phyloP scores from a whole-genome alignment of 257 asterid species.

The Cordia subcordata region DNA sequence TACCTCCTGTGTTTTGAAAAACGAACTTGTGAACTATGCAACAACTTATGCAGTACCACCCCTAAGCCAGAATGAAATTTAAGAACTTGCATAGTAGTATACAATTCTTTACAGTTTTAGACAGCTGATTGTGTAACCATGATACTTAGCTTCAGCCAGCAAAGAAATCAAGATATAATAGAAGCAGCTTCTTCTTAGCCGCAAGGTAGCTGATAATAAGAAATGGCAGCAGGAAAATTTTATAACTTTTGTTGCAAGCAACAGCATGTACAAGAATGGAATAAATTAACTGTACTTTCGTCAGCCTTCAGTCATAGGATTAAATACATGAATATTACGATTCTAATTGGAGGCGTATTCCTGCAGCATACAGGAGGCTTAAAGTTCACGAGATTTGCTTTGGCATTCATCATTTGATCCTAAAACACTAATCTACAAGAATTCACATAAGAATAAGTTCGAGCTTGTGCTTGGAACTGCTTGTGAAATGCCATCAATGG shows the following conservation, averaged over 20 bases:
- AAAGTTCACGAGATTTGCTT: conserved; percentile 5
- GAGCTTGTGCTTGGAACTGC: conserved; percentile 29
- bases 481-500: conserved; percentile 14
- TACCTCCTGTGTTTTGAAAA: no score
- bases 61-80: no score
- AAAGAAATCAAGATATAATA: no score
- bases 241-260: background rate
- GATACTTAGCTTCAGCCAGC: no score
- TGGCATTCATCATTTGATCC: background rate
- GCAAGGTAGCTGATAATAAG: no score
- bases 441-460: conserved; percentile 27
- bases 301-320: background rate
- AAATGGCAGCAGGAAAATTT: background rate
- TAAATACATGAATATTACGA: background rate
- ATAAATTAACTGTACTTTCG: background rate
- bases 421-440: conserved; percentile 41
- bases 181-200: no score
- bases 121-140: no score
- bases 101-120: no score
- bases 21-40: background rate
- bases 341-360: conserved; percentile 4
- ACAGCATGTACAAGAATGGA: background rate
- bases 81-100: no score
- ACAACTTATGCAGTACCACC: background rate
- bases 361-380: conserved; percentile 2